A percentile compares a stretch with the other conserved stretches of the same genome.
Evolutionary conservation across 345 rosid species (phyloP).

Genomic region (Combretum micranthum): DNA sequence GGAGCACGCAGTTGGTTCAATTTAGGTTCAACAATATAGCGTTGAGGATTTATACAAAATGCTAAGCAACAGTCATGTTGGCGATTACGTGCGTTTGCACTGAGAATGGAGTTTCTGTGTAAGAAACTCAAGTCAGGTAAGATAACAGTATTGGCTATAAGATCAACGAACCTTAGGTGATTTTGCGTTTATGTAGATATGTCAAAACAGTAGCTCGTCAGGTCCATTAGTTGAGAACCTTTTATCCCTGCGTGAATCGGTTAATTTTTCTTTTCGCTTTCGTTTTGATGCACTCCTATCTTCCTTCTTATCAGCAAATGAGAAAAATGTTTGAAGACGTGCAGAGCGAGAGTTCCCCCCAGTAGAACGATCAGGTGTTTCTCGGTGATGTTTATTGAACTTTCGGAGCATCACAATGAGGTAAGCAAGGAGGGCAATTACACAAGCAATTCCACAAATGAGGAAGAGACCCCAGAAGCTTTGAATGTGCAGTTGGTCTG

Average conservation of each 20-base stretch:
- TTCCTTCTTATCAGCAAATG: slow-evolving; percentile 59
- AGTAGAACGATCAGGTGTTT: slow-evolving; percentile 27
- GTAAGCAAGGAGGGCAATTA: slow-evolving; percentile 55
- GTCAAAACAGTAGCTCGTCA: slow-evolving; percentile 1
- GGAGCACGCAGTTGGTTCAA: too few species aligned
- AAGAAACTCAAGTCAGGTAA: too few species aligned
- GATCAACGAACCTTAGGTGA: slow-evolving; percentile 8
- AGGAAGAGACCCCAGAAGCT: slow-evolving; percentile 89
- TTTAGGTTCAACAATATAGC: too few species aligned
- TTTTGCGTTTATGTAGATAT: slow-evolving; percentile 10
- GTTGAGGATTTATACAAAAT: too few species aligned
- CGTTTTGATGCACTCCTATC: slow-evolving; percentile 51
- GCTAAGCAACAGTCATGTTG: too few species aligned
- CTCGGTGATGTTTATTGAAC: slow-evolving; percentile 27
- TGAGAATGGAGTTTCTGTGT: too few species aligned
- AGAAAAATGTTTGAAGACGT: slow-evolving; percentile 52
- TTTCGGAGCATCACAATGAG: slow-evolving; percentile 38
- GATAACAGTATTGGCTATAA: too few species aligned
- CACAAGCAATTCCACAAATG: slow-evolving; percentile 57
- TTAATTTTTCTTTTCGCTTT: slow-evolving; percentile 36
- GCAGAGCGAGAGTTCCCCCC: slow-evolving; percentile 29
- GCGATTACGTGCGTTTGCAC: too few species aligned
- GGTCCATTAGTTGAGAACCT: slow-evolving; percentile 10
- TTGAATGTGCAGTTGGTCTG: slow-evolving; percentile 56
- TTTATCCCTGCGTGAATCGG: slow-evolving; percentile 11